phyloP scores from a whole-genome alignment of 1,139 yeast genomes.

The Suhomyces anneliseae region DNA sequence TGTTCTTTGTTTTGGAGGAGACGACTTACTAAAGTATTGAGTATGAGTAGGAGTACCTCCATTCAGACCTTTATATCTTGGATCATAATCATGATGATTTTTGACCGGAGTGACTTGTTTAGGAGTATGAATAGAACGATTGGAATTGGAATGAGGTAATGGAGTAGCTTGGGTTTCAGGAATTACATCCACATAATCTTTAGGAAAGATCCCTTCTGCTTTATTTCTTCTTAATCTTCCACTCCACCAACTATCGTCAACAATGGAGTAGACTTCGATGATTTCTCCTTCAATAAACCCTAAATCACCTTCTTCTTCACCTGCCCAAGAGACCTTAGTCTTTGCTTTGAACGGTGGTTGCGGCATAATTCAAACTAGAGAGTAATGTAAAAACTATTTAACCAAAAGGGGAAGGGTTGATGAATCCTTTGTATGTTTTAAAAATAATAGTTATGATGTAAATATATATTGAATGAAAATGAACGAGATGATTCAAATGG shows the following conservation, averaged over 20 bases:
- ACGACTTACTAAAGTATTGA: conserved; percentile 1
- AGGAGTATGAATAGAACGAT: conserved; percentile 13
- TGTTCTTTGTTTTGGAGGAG: conserved; percentile 17
- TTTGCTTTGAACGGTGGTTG: conserved; percentile 69
- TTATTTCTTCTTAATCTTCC: conserved; percentile 80
- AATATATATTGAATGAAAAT: too few species aligned
- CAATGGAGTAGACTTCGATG: conserved; percentile 75
- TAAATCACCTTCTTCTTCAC: conserved; percentile 81
- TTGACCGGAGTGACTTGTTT: conserved; percentile 20
- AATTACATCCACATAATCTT: conserved; percentile 73
- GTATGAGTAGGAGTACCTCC: conserved; percentile 18
- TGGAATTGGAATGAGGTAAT: conserved; percentile 16
- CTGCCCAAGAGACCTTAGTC: conserved; percentile 87
- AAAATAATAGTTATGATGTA: too few species aligned
- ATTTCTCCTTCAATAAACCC: conserved; percentile 94
- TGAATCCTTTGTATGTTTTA: too few species aligned
- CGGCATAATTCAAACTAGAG: conserved; percentile 17
- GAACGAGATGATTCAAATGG: too few species aligned
- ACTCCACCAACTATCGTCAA: conserved; percentile 93
- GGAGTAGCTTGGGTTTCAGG: conserved; percentile 20
- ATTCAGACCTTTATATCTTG: conserved; percentile 7
- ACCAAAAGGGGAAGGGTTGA: too few species aligned
- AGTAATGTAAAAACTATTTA: too few species aligned
- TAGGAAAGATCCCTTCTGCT: conserved; percentile 82
- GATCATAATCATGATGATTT: conserved; percentile 15